phyloP scores from a whole-genome alignment of 1,284 basidiomycete species.

The Inonotus obliquus region DNA sequence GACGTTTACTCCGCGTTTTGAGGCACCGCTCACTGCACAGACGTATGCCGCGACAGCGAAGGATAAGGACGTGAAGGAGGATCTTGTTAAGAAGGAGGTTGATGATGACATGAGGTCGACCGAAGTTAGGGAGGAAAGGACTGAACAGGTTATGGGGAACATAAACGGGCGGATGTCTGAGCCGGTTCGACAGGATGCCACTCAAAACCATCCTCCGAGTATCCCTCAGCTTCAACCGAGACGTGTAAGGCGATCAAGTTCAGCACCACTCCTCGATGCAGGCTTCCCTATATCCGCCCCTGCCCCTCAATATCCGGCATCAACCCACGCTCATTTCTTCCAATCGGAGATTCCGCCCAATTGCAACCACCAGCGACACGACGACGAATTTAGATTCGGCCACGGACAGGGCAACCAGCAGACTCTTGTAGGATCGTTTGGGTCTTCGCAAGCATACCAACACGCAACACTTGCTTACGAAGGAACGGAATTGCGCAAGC shows the following conservation, averaged over 20 bases:
- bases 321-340: constrained; percentile 22
- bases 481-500: constrained; percentile 8
- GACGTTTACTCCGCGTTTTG: constrained; percentile 58
- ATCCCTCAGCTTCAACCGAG: background rate
- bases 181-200: background rate
- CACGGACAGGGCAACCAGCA: constrained; percentile 18
- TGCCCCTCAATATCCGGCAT: constrained; percentile 21
- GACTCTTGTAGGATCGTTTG: constrained; percentile 20
- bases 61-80: constrained; percentile 3
- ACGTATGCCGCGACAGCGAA: background rate
- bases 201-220: background rate
- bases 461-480: background rate
- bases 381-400: constrained; percentile 21
- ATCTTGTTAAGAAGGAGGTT: background rate
- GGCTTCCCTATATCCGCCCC: constrained; percentile 18
- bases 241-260: constrained; percentile 36
- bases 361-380: constrained; percentile 21
- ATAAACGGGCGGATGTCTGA: background rate
- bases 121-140: background rate
- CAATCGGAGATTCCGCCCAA: background rate
- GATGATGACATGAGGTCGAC: background rate
- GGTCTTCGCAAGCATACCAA: background rate
- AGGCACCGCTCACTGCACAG: constrained; percentile 60
- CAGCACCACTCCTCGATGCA: constrained; percentile 35
- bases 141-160: background rate